Evolutionary conservation across 2,329 filamentous ascomycete species (phyloP).

Genomic region (Penicillium expansum): DNA sequence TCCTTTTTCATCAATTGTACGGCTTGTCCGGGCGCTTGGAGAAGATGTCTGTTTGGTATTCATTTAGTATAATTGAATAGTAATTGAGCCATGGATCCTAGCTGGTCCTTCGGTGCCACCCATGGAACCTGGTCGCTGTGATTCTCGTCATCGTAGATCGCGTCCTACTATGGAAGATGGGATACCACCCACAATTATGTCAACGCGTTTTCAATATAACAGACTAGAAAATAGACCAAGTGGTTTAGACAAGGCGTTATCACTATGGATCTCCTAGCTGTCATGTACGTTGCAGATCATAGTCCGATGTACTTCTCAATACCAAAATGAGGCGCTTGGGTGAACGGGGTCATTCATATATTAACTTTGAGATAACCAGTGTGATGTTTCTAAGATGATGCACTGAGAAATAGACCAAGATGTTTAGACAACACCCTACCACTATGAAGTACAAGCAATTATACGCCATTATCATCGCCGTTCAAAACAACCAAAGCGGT

Average conservation of each 20-base stretch:
- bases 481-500: background rate
- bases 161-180: too few species aligned
- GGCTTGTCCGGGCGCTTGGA: slow-evolving; percentile 55
- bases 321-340: background rate
- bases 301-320: background rate
- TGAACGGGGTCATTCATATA: background rate
- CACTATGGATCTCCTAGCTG: background rate
- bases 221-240: too few species aligned
- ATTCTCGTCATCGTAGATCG: too few species aligned
- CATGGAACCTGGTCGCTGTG: too few species aligned
- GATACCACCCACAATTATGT: too few species aligned
- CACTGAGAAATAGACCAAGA: background rate
- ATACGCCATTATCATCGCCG: background rate
- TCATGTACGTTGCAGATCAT: background rate
- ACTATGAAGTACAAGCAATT: too few species aligned
- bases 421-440: background rate
- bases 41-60: slow-evolving; percentile 56
- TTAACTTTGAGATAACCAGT: background rate
- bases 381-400: background rate
- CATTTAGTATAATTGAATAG: too few species aligned
- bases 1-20: slow-evolving; percentile 56
- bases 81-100: too few species aligned
- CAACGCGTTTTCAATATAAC: too few species aligned
- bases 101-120: too few species aligned
- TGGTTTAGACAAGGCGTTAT: background rate